Percentiles rank a stretch among this genome's conserved stretches.
phyloP scores from a whole-genome alignment of 345 rosid genomes.

The Eucalyptus dawsonii region DNA sequence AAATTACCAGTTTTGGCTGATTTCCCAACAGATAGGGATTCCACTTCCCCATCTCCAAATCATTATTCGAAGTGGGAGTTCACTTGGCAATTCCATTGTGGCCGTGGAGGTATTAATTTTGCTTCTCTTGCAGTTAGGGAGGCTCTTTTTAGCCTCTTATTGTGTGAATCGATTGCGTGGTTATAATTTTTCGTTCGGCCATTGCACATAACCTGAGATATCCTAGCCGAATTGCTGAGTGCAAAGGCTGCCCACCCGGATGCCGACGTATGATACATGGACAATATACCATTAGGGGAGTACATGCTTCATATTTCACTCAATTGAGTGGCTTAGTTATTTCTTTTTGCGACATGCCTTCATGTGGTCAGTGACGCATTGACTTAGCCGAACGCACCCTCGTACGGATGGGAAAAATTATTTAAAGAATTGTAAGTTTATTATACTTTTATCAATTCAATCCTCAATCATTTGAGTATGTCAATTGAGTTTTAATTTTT shows the following conservation, averaged over 20 bases:
- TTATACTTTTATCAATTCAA: too few relatives aligned
- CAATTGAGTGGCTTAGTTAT: neutral
- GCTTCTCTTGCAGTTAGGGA: neutral
- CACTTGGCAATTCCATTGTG: constrained; percentile 51
- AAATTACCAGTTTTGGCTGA: constrained; percentile 37
- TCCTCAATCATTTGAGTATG: too few relatives aligned
- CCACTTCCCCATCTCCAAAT: constrained; percentile 35
- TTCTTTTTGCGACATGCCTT: too few relatives aligned
- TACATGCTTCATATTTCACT: neutral
- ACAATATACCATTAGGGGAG: neutral
- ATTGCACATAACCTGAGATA: constrained; percentile 54
- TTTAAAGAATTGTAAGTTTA: too few relatives aligned
- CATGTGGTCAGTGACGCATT: too few relatives aligned
- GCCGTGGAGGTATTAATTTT: constrained; percentile 58
- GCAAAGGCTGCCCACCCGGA: constrained; percentile 29
- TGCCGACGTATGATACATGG: neutral
- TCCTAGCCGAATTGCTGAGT: constrained; percentile 58
- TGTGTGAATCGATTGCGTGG: neutral
- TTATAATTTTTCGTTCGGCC: constrained; percentile 22
- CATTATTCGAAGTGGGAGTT: constrained; percentile 37
- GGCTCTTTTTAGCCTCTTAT: neutral
- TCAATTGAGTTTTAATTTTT: too few relatives aligned
- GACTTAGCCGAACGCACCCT: neutral
- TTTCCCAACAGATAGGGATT: constrained; percentile 14
- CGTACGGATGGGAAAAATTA: neutral